Conservation (phyloP, 1,284 basidiomycete species). For the Athelia sp. region DNA sequence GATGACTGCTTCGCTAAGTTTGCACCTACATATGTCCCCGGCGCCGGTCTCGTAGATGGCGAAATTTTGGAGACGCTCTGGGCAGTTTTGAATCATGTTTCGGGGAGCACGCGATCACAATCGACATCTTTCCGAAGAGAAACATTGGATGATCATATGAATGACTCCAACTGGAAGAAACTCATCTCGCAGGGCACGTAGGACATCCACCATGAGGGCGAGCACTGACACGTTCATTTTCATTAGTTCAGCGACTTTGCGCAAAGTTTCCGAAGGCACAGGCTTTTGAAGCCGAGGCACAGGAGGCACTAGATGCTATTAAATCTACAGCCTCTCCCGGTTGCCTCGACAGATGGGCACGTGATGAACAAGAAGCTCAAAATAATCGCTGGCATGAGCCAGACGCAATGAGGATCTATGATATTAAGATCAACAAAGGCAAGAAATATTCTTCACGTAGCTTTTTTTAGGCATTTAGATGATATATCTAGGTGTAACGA, state of each 20-base stretch:
- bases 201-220: neutral
- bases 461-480: too few relatives aligned
- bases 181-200: slow-evolving; percentile 7
- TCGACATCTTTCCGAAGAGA: slow-evolving; percentile 12
- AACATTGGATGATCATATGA: slow-evolving; percentile 15
- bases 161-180: slow-evolving; percentile 18
- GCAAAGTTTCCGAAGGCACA: neutral
- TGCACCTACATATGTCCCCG: slow-evolving; percentile 11
- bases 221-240: neutral
- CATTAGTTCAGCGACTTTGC: neutral
- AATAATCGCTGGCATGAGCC: too few relatives aligned
- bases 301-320: too few relatives aligned
- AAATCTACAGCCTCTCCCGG: too few relatives aligned
- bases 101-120: slow-evolving; percentile 12
- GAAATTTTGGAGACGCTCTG: slow-evolving; percentile 18
- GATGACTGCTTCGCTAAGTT: slow-evolving; percentile 12
- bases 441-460: too few relatives aligned
- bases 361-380: too few relatives aligned
- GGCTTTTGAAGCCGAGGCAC: too few relatives aligned
- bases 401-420: too few relatives aligned
- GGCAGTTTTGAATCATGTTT: slow-evolving; percentile 11
- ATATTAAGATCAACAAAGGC: too few relatives aligned
- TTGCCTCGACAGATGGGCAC: too few relatives aligned
- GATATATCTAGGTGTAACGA: too few relatives aligned
- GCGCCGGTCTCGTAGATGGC: slow-evolving; percentile 13